These are phyloP conservation scores for Leucaena leucocephala DNA, from an alignment of 306 rosid species.

Conservation along the genomic window DNA sequence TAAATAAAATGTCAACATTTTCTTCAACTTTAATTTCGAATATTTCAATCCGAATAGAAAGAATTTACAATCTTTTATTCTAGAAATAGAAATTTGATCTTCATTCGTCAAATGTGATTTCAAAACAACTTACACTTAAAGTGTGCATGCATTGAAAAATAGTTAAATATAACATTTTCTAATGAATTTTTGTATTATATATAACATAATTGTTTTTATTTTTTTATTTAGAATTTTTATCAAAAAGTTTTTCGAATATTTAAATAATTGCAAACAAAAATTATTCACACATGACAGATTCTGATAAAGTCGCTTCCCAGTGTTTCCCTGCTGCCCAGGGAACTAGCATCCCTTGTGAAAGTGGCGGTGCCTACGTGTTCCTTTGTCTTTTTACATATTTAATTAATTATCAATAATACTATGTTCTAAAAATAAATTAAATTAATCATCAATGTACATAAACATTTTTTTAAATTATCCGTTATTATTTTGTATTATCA, in stretches of 20 bases:
- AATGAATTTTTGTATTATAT: background rate
- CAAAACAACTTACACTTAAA: background rate
- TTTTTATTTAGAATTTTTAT: no score
- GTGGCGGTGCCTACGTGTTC: constrained; percentile 45
- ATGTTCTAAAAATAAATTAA: no score
- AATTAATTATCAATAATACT: no score
- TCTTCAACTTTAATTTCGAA: background rate
- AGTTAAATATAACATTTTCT: no score
- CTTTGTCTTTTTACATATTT: background rate
- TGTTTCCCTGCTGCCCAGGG: constrained; percentile 41
- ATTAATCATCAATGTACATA: no score
- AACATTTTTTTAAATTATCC: no score
- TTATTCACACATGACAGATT: constrained; percentile 14
- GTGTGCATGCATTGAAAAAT: background rate
- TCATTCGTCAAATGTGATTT: no score
- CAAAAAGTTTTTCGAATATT: no score
- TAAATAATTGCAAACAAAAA: background rate
- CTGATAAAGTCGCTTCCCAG: constrained; percentile 43
- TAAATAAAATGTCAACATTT: background rate
- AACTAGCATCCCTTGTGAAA: constrained; percentile 42
- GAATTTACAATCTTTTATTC: no score
- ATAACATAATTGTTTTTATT: background rate
- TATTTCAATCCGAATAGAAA: background rate
- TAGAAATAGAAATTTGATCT: background rate
- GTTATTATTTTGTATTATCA: no score